Evolutionary conservation across 129 eudicot species (phyloP).

Genomic region (Flaveria brownii): DNA sequence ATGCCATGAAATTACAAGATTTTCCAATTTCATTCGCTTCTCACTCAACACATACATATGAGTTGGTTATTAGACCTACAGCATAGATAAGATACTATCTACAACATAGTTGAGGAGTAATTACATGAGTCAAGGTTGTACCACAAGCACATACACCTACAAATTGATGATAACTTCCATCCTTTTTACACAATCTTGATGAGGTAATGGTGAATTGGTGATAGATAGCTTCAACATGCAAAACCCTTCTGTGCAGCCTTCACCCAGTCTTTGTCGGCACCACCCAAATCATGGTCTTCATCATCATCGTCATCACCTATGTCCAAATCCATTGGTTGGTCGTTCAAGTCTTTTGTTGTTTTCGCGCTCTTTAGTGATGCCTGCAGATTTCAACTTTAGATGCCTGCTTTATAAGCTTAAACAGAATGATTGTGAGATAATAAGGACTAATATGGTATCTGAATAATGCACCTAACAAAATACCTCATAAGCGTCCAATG

Average conservation of each 20-base stretch:
- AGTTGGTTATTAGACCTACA: slow-evolving; percentile 29
- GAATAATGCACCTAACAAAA: slow-evolving; percentile 1
- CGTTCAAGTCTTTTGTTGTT: slow-evolving; percentile 32
- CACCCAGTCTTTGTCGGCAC: slow-evolving; percentile 38
- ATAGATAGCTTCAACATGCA: slow-evolving; percentile 20
- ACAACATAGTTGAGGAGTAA: slow-evolving; percentile 27
- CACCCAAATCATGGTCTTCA: slow-evolving; percentile 34
- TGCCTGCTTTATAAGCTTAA: neutral
- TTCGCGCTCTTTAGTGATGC: slow-evolving; percentile 19
- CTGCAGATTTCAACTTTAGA: slow-evolving; percentile 24
- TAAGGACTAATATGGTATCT: neutral
- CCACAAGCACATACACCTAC: slow-evolving; percentile 16
- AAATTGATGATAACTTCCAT: slow-evolving; percentile 20
- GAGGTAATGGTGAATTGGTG: neutral
- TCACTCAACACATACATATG: neutral
- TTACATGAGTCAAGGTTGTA: slow-evolving; percentile 28
- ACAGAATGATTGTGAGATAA: neutral
- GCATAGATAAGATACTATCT: slow-evolving; percentile 1
- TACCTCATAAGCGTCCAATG: no score
- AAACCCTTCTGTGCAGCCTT: slow-evolving; percentile 37
- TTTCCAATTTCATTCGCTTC: no score
- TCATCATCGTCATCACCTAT: slow-evolving; percentile 11
- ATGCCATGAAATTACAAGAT: no score
- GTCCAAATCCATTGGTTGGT: slow-evolving; percentile 33
- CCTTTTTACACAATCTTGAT: slow-evolving; percentile 16